Evolutionary conservation across 306 rosid genomes (phyloP).

Genomic region (Hylodesmum podocarpum): DNA sequence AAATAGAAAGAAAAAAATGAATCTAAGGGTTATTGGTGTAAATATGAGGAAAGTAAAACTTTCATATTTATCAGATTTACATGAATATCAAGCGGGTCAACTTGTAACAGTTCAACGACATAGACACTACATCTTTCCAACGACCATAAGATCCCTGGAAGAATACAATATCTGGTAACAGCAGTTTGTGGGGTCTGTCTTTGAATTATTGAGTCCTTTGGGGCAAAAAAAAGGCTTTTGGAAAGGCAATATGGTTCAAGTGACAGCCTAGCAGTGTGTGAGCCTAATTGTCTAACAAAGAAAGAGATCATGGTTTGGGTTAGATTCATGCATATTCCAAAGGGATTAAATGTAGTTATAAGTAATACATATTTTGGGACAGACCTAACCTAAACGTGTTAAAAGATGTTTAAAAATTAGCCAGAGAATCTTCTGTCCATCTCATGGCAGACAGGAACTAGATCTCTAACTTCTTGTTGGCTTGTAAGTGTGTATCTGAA

Average conservation of each 20-base stretch:
- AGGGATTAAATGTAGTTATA: conserved; percentile 12
- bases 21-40: background rate
- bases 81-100: background rate
- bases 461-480: conserved; percentile 39
- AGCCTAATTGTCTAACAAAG: conserved; percentile 35
- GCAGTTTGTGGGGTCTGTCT: conserved; percentile 52
- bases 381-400: conserved; percentile 32
- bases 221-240: conserved; percentile 39
- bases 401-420: conserved; percentile 29
- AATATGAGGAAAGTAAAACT: background rate
- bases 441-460: conserved; percentile 37
- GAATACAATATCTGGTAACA: conserved; percentile 29
- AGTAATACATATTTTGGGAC: conserved; percentile 25
- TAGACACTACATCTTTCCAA: background rate
- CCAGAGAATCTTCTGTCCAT: conserved; percentile 36
- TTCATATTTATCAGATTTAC: background rate
- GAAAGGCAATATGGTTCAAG: conserved; percentile 38
- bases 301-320: conserved; percentile 40
- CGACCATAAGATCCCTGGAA: conserved; percentile 24
- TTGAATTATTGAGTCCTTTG: conserved; percentile 46
- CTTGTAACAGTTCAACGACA: conserved; percentile 2
- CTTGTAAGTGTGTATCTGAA: conserved; percentile 10
- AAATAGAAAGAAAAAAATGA: background rate
- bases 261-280: conserved; percentile 50
- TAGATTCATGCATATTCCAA: conserved; percentile 29